These are phyloP conservation scores for Diddensiella transvaalensis DNA, from an alignment of 805 yeast genomes.

Conservation along the genomic window DNA sequence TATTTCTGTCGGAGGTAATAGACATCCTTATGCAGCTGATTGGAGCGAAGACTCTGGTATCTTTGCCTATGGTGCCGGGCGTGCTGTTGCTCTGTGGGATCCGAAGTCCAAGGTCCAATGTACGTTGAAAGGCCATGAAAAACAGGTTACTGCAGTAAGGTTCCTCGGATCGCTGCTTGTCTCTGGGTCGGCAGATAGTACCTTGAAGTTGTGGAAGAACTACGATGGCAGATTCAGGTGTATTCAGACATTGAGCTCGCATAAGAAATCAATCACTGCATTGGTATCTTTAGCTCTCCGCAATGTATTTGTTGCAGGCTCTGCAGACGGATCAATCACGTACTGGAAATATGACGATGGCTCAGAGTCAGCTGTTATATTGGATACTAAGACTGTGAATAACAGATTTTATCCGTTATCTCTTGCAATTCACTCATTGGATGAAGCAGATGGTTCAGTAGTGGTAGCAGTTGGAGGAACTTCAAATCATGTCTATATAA, in stretches of 20 bases:
- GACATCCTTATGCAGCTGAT: constrained; percentile 26
- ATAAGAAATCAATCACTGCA: constrained; percentile 51
- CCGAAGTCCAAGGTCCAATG: constrained; percentile 11
- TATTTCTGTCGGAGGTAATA: constrained; percentile 24
- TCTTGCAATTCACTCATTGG: constrained; percentile 19
- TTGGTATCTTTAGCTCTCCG: constrained; percentile 41
- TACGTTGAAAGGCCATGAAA: constrained; percentile 29
- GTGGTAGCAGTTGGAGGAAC: constrained; percentile 36
- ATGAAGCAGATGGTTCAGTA: constrained; percentile 15
- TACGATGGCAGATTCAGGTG: constrained; percentile 18
- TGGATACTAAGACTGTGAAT: constrained; percentile 14
- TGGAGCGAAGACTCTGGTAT: constrained; percentile 10
- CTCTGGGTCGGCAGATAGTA: constrained; percentile 66
- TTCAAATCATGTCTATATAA: constrained; percentile 47
- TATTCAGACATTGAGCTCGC: constrained; percentile 38
- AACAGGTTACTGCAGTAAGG: constrained; percentile 63
- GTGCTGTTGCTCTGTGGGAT: constrained; percentile 25
- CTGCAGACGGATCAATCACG: constrained; percentile 56
- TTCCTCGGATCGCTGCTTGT: constrained; percentile 48
- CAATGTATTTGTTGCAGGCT: constrained; percentile 53
- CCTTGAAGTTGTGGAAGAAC: constrained; percentile 56
- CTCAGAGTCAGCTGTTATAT: constrained; percentile 12
- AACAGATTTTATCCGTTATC: constrained; percentile 30
- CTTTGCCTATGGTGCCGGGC: constrained; percentile 26
- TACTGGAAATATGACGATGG: constrained; percentile 43